Evolutionary conservation across 768 basidiomycete species (phyloP).

Genomic region (Psilocybe cyanescens): DNA sequence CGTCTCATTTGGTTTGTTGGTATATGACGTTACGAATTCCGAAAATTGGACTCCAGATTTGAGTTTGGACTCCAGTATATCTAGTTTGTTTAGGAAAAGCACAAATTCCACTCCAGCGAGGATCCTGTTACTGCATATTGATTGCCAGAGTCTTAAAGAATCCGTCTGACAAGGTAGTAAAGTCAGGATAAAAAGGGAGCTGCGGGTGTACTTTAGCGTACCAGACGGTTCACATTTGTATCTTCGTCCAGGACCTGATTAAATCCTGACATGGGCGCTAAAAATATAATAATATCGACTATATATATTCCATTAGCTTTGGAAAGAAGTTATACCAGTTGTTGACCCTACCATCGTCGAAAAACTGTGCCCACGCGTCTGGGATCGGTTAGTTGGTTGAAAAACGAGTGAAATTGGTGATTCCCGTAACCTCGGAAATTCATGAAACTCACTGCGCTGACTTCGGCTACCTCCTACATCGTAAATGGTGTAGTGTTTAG

Average conservation of each 20-base stretch:
- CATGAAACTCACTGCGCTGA: conserved; percentile 48
- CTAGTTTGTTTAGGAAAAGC: conserved; percentile 65
- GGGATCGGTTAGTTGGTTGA: background rate
- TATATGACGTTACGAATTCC: conserved; percentile 59
- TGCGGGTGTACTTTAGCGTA: conserved; percentile 25
- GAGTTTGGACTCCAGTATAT: conserved; percentile 60
- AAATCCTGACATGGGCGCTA: conserved; percentile 68
- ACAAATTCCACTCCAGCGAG: conserved; percentile 58
- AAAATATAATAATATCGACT: conserved; percentile 70
- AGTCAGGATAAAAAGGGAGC: background rate
- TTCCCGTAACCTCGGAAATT: background rate
- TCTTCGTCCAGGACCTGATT: conserved; percentile 68
- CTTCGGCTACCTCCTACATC: conserved; percentile 67
- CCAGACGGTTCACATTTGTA: conserved; percentile 60
- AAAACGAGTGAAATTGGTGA: background rate
- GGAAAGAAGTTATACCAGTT: background rate
- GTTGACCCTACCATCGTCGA: conserved; percentile 57
- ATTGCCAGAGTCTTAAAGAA: conserved; percentile 62
- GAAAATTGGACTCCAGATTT: conserved; percentile 53
- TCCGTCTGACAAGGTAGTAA: conserved; percentile 43
- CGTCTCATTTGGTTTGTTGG: conserved; percentile 52
- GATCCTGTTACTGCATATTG: conserved; percentile 60
- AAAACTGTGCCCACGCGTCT: conserved; percentile 74
- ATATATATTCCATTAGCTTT: background rate
- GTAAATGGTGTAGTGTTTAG: conserved; percentile 63